Base-by-base conservation (phyloP, 2,329 filamentous ascomycete genomes). In the Teratosphaeria destructans region DNA sequence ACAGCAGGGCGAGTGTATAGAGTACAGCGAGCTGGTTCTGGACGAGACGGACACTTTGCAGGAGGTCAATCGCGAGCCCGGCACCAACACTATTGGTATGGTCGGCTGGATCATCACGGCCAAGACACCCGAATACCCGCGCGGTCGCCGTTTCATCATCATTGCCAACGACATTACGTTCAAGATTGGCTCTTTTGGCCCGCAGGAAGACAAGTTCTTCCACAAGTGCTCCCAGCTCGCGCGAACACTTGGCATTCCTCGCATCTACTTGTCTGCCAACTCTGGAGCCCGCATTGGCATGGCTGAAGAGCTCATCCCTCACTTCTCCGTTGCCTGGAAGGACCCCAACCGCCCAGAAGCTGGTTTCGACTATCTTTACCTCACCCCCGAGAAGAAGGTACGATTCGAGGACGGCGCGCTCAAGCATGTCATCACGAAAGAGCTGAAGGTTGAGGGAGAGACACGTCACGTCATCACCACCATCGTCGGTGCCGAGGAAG, bases 141-240 rank as follows among this genome's bases (percentile, higher is more conserved):
- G 85, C 65, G 94, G 94, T 61, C 85, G 94, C 67, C 89, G 89
- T 72, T 96, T 97, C 77, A 86, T 99, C 73, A 90, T 99, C 65
- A 87, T 99, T 64, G 92, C 94, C 82, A 99, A 99, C 82, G 94
- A 99, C 72, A 99, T 99, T 75, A 99, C 94, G 19, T 97, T 90
- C 83, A 95, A 95, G 82, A 99, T 97, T 74, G 94, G 94, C 71
- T 96, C 90, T 1, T 99, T 99, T 74, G 94, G 94, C 57, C 94
- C 94, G 49, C 87, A 88, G 77, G 94, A 99, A 79, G 94, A 99
- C 76, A 88, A 89, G 69, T 99, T 96, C 85, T 99, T 99, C 85
- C 83, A 95, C 82, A 96, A 97, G 82, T 99, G 94, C 79, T 97
- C 94, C 10, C 92, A 99, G 77, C 82, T 96, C 66, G 94, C 94